Conservation (phyloP, 441 rosid genomes). For the Croton setiger region DNA sequence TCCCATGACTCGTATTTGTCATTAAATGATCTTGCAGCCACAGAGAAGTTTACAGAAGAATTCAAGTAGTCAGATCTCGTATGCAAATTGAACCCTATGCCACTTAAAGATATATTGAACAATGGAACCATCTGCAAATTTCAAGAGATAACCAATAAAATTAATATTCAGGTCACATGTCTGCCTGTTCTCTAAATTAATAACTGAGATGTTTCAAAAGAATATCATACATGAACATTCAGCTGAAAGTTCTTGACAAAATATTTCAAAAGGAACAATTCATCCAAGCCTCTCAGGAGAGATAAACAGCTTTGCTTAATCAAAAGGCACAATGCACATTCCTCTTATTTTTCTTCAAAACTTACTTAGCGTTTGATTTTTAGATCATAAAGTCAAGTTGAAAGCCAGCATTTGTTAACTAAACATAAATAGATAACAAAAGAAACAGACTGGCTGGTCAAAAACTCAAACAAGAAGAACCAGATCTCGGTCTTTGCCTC, state of each 20-base stretch:
- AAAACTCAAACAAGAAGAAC: too few relatives aligned
- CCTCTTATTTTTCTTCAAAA: too few relatives aligned
- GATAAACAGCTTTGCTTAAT: too few relatives aligned
- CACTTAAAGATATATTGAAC: constrained; percentile 75
- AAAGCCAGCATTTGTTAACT: too few relatives aligned
- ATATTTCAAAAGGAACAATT: constrained; percentile 2
- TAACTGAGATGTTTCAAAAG: not conserved
- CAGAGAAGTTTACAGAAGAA: constrained; percentile 76
- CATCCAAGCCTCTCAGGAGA: not conserved
- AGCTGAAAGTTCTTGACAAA: not conserved
- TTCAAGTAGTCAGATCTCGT: constrained; percentile 66
- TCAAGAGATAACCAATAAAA: constrained; percentile 14
- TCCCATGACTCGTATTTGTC: constrained; percentile 97
- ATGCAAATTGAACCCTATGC: constrained; percentile 69
- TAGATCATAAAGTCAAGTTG: too few relatives aligned
- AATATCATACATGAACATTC: not conserved
- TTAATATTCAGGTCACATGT: too few relatives aligned
- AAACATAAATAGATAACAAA: too few relatives aligned
- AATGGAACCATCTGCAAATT: constrained; percentile 94
- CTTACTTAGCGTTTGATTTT: too few relatives aligned
- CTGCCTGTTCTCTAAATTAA: not conserved
- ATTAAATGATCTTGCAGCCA: constrained; percentile 87
- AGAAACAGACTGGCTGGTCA: too few relatives aligned
- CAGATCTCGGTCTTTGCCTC: too few relatives aligned
- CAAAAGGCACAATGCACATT: too few relatives aligned